Percentiles rank a stretch among this genome's conserved stretches.
Evolutionary conservation across 2,329 filamentous ascomycete species (phyloP).

Genomic region (Aspergillus bombycis): DNA sequence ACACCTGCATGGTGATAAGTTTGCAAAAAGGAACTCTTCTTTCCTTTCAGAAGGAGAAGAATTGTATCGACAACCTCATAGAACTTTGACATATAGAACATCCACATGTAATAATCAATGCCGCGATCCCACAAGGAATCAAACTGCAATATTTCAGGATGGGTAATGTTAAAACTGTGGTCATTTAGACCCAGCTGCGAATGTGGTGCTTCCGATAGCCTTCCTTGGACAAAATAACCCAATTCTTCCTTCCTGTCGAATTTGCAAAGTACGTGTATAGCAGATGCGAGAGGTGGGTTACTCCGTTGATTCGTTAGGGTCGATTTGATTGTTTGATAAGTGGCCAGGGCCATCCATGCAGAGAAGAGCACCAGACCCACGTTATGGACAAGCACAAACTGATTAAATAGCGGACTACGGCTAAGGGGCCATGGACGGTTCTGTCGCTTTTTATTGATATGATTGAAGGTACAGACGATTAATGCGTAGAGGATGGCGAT

Average conservation of each 20-base stretch:
- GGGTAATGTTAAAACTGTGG: not conserved
- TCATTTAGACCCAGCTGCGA: not conserved
- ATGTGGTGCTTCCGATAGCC: too few species aligned
- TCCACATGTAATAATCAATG: not conserved
- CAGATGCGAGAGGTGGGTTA: not conserved
- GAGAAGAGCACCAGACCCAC: not conserved
- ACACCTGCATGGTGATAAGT: not conserved
- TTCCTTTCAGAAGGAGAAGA: not conserved
- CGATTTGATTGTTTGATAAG: not conserved
- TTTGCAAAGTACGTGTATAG: not conserved
- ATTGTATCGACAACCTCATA: not conserved
- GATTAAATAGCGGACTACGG: not conserved
- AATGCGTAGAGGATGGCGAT: not conserved
- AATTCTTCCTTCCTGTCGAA: not conserved
- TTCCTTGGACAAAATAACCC: not conserved
- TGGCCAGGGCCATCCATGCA: not conserved
- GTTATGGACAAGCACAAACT: not conserved
- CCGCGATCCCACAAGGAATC: not conserved
- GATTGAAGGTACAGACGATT: not conserved
- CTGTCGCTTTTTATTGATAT: not conserved
- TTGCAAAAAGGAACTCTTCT: not conserved
- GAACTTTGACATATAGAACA: not conserved
- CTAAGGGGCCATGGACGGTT: not conserved
- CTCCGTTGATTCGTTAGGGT: not conserved
- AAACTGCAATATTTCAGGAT: not conserved